phyloP scores from a whole-genome alignment of 129 eudicot genomes.

The carrot (Daucus carota) region DH1_v3.0 NC_030389.2:22082501-22083000 shows the following conservation, averaged over 20 bases:
- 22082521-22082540: background rate
- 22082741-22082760: no score
- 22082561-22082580: background rate
- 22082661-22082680: background rate
- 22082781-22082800: no score
- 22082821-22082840: no score
- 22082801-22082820: no score
- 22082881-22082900: background rate
- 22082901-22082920: background rate
- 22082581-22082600: background rate
- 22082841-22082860: background rate
- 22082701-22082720: no score
- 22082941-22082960: background rate
- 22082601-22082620: background rate
- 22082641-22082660: background rate
- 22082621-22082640: background rate
- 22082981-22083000: background rate
- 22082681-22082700: no score
- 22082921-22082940: background rate
- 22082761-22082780: no score
- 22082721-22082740: no score
- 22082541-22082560: background rate
- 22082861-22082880: background rate
- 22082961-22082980: background rate
- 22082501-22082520: slow-evolving; percentile 1